Evolutionary conservation across 139 green algal genomes (phyloP).

Genomic region (Medakamo hakoo): DNA sequence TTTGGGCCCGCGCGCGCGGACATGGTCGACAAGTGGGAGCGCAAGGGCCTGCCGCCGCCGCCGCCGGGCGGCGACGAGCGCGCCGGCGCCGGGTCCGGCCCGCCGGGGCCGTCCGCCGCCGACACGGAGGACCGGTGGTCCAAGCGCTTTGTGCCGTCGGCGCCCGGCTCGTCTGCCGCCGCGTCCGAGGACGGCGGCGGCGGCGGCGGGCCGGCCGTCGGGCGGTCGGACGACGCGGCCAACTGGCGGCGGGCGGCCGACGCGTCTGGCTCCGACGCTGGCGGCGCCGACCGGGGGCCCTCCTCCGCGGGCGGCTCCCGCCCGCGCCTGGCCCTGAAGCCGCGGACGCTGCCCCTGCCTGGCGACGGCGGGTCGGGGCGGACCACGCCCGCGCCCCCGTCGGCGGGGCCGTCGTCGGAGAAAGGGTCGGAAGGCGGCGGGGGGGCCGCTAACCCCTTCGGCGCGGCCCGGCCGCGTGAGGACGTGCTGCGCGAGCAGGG

Average conservation of each 20-base stretch:
- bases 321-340: conserved; percentile 37
- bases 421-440: conserved; percentile 5
- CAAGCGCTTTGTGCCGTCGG: background rate
- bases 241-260: conserved; percentile 7
- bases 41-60: conserved; percentile 37
- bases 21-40: conserved; percentile 49
- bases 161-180: background rate
- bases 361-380: background rate
- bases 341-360: conserved; percentile 34
- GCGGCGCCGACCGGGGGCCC: background rate
- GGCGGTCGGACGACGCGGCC: background rate
- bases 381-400: background rate
- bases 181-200: background rate
- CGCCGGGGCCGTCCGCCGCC: conserved; percentile 13
- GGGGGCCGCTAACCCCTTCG: conserved; percentile 35
- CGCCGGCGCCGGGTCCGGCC: background rate
- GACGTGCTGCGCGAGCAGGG: conserved; percentile 81
- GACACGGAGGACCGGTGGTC: conserved; percentile 25
- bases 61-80: conserved; percentile 4
- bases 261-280: background rate
- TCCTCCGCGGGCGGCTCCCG: conserved; percentile 14
- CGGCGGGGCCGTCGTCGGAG: conserved; percentile 1
- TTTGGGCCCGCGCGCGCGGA: conserved; percentile 40
- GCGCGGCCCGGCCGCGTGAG: conserved; percentile 63
- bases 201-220: too few species aligned